Base-by-base conservation (phyloP, 257 asterid species). In the Catharanthus roseus region DNA sequence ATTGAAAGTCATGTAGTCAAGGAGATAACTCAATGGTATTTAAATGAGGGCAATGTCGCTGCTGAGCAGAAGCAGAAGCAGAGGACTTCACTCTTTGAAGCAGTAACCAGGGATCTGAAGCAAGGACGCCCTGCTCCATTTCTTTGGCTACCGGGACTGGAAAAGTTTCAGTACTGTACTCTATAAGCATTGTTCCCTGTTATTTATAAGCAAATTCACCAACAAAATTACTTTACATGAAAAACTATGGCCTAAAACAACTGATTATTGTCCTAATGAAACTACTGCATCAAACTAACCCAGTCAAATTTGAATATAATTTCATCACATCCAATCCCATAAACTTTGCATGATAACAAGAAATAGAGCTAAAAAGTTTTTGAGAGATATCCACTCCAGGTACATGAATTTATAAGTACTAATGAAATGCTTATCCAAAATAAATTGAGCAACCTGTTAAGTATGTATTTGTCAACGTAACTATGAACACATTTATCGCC, bases 111-210 rank as follows among this genome's bases (percentile, higher is more conserved):
- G 96, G 91, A 81, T 91, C 96, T 49, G 97, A 82, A 56, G 87
- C 83, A 57, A 84, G 64, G 71, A 90, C 91, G 0, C 97, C 99
- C 77, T 88, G 88, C 15, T 83, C 76, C 96, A 95, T 89, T 79
- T 86, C 96, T 28, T 80, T 83, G 53, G 92, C 97, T 45, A 91
- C 85, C 42, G 97, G 95, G 42, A 80, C 38, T 21, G 77, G 53
- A 38, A 83, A 86, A 33, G 82, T 76, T 51, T 74, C 79, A 49
- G 45, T 84, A n/a, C n/a, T n/a, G 76, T 88, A 78, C 83, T 89
- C 84, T 39, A 93, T 78, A 47, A 79, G 26, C 93, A 93, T 86
- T 65, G 82, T 91, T 50, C 99, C 97, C 97, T 93, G 89, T 26
- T 42, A 36, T 60, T 29, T 9, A 60, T n/a, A 62, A 63, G 31